Evolutionary conservation across 2,329 filamentous ascomycete species (phyloP).

Genomic region (Ophiostoma novo-ulmi): DNA sequence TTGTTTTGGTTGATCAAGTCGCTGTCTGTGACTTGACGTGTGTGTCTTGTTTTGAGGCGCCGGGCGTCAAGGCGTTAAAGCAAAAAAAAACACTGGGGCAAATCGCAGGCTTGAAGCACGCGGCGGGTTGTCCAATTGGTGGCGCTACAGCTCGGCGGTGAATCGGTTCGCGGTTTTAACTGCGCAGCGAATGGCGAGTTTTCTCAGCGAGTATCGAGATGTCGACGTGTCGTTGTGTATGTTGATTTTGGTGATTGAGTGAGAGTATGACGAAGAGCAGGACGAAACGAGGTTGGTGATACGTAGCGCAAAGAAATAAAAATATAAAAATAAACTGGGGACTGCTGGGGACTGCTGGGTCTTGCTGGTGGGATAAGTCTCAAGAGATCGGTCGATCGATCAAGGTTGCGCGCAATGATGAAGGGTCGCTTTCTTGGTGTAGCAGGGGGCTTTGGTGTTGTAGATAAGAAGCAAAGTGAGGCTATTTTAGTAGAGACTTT

Average conservation of each 20-base stretch:
- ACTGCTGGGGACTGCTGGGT: conserved; percentile 5
- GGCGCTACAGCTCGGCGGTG: background rate
- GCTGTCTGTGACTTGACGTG: background rate
- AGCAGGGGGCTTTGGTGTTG: background rate
- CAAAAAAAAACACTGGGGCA: conserved; percentile 3
- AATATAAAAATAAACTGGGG: conserved; percentile 15
- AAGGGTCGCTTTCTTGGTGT: background rate
- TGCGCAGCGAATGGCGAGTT: background rate
- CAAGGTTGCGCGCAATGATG: conserved; percentile 5
- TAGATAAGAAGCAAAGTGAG: background rate
- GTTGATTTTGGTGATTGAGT: background rate
- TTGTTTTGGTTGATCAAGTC: background rate
- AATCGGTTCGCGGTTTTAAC: background rate
- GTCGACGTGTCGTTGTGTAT: background rate
- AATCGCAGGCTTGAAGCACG: background rate
- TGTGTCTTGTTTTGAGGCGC: conserved; percentile 5
- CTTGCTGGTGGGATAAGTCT: background rate
- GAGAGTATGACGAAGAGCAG: background rate
- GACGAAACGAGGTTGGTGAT: conserved; percentile 16
- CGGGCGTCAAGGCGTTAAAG: conserved; percentile 10
- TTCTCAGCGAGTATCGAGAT: background rate
- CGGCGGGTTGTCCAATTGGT: background rate
- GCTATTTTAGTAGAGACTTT: background rate
- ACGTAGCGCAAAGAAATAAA: conserved; percentile 17
- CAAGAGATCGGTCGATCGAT: conserved; percentile 3